Evolutionary conservation across 2,329 filamentous ascomycete genomes (phyloP), one percentile per base, ranked within the genome.

Genomic region (Cytospora chrysosperma): DNA sequence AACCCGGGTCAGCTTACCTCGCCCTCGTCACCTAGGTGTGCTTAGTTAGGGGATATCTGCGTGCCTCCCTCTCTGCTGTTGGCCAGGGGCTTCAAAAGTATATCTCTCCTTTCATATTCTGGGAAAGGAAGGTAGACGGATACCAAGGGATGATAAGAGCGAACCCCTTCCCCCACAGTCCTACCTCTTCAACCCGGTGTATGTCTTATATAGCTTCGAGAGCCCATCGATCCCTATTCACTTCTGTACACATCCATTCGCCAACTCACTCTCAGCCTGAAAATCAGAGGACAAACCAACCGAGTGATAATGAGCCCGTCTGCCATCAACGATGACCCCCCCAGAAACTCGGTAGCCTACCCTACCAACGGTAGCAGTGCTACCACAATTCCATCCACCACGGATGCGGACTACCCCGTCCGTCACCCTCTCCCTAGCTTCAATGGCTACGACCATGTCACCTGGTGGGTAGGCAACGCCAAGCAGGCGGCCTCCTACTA

Each of bases 391-490:
- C 37, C n/a, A 47, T 24, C 43, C 43, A 71, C 73, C 51, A 73
- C 75, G 64, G 83, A 83, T 70, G 80, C 80, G 21, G 85, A 85
- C 70, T 84, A 80, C 70, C 81, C 82, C 65, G 79, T 85, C 54
- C 81, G 84, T 70, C 78, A 72, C 56, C 81, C 70, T 70, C 78
- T 70, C 66, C 76, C 75, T 70, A 84, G 82, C 73, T 93, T 96
- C 79, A 85, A 86, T 66, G 93, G 92, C 73, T 97, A 97, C 75
- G 92, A 97, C 78, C 91, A 97, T 77, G 86, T 97, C 62, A 93
- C 92, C 69, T 97, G 93, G 93, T 97, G 92, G 81, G 94, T 97
- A 32, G 93, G 93, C 74, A 98, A 98, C 74, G 93, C 94, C 70
- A 97, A 97, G 79, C 93, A 97, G 81, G 92, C 93, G 3, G 93